A percentile compares a stretch with the other conserved stretches of the same genome.
Evolutionary conservation across 2,329 filamentous ascomycete species (phyloP).

Genomic region (Colletotrichum noveboracense): DNA sequence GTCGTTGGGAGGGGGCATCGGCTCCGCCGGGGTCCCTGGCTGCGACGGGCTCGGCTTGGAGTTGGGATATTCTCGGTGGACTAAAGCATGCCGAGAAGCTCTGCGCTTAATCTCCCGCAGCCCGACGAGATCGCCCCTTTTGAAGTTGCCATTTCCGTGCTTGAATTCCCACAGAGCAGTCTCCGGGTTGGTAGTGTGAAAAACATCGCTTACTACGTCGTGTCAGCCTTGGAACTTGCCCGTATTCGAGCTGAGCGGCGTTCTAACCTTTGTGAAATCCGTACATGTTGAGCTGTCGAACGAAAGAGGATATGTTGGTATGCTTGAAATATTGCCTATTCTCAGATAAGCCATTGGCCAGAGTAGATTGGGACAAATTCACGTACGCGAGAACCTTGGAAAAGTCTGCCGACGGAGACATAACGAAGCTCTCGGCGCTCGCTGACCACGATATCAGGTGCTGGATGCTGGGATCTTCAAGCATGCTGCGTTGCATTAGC

Average conservation of each 20-base stretch:
- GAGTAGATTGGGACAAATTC: constrained; percentile 7
- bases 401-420: constrained; percentile 97
- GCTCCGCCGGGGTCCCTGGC: constrained; percentile 83
- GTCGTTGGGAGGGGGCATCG: constrained; percentile 71
- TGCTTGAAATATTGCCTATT: constrained; percentile 97
- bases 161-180: constrained; percentile 98
- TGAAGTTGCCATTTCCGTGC: constrained; percentile 96
- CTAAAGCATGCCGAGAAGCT: constrained; percentile 89
- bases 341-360: neutral
- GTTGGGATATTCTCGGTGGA: constrained; percentile 87
- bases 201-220: constrained; percentile 88
- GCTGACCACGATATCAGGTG: constrained; percentile 97
- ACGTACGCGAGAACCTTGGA: constrained; percentile 96
- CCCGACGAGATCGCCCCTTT: constrained; percentile 88
- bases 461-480: constrained; percentile 91
- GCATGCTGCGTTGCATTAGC: constrained; percentile 70
- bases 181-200: constrained; percentile 92
- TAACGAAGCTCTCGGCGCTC: constrained; percentile 96
- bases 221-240: neutral
- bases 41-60: constrained; percentile 79
- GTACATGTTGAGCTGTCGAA: constrained; percentile 98
- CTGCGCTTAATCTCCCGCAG: constrained; percentile 94
- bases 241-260: neutral
- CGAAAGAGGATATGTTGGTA: constrained; percentile 98
- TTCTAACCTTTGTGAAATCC: constrained; percentile 93